Evolutionary conservation across 2,329 filamentous ascomycete species (phyloP).

Genomic region (Aspergillus quadricinctus): DNA sequence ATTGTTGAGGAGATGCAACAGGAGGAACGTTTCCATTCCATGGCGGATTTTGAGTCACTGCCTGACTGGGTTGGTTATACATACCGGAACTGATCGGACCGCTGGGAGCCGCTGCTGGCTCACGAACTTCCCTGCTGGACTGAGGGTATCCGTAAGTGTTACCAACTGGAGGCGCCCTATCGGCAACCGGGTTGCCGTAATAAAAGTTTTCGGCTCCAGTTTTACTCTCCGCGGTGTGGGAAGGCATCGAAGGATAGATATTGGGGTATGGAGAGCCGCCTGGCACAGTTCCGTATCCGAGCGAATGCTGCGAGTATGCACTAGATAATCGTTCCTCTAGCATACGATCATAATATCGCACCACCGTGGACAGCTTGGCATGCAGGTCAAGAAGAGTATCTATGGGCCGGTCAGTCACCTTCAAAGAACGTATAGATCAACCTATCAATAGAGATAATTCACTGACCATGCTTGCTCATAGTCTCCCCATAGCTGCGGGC

Average conservation of each 20-base stretch:
- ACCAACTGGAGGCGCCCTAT: conserved; percentile 47
- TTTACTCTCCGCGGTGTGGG: conserved; percentile 46
- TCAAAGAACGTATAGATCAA: not conserved
- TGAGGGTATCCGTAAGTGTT: conserved; percentile 48
- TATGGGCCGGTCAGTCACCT: conserved; percentile 34
- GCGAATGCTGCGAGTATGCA: conserved; percentile 78
- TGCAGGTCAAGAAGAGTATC: conserved; percentile 92
- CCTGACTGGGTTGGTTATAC: conserved; percentile 15
- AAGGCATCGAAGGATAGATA: conserved; percentile 68
- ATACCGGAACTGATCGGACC: conserved; percentile 17
- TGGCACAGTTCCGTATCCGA: conserved; percentile 54
- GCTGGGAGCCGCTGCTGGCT: conserved; percentile 5
- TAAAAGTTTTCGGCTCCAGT: conserved; percentile 76
- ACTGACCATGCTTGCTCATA: conserved; percentile 95
- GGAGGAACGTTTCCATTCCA: conserved; percentile 21
- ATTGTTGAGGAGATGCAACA: conserved; percentile 17
- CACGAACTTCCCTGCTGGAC: conserved; percentile 14
- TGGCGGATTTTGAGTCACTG: conserved; percentile 12
- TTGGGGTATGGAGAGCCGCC: conserved; percentile 50
- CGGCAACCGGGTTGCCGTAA: conserved; percentile 57
- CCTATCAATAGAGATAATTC: not conserved
- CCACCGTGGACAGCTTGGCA: conserved; percentile 90
- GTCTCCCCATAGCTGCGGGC: conserved; percentile 96
- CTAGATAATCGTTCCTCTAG: conserved; percentile 90
- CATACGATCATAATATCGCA: conserved; percentile 97